Evolutionary conservation across 2,329 filamentous ascomycete species (phyloP).

Genomic region (Xylaria multiplex): DNA sequence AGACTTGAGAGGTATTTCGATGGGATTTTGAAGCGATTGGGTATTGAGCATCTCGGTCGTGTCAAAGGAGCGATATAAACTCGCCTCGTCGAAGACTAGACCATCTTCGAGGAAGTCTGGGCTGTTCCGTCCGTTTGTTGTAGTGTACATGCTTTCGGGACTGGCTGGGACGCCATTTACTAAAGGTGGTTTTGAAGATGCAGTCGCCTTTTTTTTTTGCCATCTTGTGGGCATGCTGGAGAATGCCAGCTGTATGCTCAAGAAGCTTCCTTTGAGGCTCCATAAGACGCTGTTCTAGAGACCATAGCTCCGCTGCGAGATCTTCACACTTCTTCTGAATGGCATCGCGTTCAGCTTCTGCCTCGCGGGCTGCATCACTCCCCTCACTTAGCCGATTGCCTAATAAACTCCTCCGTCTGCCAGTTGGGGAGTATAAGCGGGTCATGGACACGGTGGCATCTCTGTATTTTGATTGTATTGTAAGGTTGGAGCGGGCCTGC

Average conservation of each 20-base stretch:
- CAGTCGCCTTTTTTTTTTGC: slow-evolving; percentile 66
- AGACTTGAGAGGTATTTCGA: slow-evolving; percentile 69
- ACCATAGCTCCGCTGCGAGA: slow-evolving; percentile 81
- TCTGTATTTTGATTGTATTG: slow-evolving; percentile 91
- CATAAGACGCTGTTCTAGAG: slow-evolving; percentile 79
- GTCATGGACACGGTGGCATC: slow-evolving; percentile 91
- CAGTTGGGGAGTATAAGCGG: slow-evolving; percentile 76
- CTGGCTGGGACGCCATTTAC: slow-evolving; percentile 74
- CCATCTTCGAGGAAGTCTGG: slow-evolving; percentile 65
- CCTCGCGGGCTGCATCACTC: slow-evolving; percentile 64
- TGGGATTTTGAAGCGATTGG: slow-evolving; percentile 53
- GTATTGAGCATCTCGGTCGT: slow-evolving; percentile 62
- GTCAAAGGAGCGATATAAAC: slow-evolving; percentile 76
- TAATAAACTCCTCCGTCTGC: slow-evolving; percentile 58
- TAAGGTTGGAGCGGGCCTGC: slow-evolving; percentile 81
- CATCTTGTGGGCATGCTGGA: slow-evolving; percentile 87
- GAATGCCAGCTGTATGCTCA: slow-evolving; percentile 89
- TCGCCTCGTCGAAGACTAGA: slow-evolving; percentile 79
- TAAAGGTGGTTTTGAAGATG: slow-evolving; percentile 54
- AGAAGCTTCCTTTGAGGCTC: slow-evolving; percentile 79
- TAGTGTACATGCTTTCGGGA: slow-evolving; percentile 79
- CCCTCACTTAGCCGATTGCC: slow-evolving; percentile 61
- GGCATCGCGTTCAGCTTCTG: slow-evolving; percentile 77
- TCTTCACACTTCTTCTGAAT: slow-evolving; percentile 88
- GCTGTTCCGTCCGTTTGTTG: slow-evolving; percentile 69